Conservation (phyloP, 495 filamentous ascomycete species). For the Neurospora intermedia region DNA sequence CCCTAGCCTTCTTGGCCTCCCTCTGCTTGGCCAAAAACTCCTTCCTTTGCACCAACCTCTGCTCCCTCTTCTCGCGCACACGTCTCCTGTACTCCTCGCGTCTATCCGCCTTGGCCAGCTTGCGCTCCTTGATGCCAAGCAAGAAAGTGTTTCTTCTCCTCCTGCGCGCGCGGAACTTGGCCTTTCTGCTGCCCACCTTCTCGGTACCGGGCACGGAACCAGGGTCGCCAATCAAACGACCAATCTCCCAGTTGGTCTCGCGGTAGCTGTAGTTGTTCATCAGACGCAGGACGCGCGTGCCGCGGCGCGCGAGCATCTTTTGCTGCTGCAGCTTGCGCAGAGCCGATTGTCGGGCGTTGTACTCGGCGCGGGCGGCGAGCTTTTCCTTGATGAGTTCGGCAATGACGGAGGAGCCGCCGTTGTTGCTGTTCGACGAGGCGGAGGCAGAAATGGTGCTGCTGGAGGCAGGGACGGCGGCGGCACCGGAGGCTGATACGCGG, state of each 20-base stretch:
- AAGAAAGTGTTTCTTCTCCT: conserved; percentile 11
- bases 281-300: conserved; percentile 37
- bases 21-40: conserved; percentile 2
- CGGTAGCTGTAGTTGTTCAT: conserved; percentile 68
- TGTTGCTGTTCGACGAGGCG: not conserved
- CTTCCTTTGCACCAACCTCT: conserved; percentile 3
- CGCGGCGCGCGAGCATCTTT: conserved; percentile 16
- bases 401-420: conserved; percentile 15
- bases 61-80: conserved; percentile 12
- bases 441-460: not conserved
- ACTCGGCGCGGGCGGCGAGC: conserved; percentile 20
- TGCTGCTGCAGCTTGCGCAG: conserved; percentile 9
- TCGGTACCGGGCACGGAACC: conserved; percentile 20
- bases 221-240: conserved; percentile 32
- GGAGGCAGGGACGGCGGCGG: not conserved
- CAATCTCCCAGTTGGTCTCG: conserved; percentile 79
- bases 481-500: not conserved
- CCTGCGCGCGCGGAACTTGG: conserved; percentile 19
- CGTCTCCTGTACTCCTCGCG: conserved; percentile 11
- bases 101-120: conserved; percentile 13
- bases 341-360: conserved; percentile 25
- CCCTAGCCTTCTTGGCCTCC: conserved; percentile 4
- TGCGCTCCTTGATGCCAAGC: conserved; percentile 13
- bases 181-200: conserved; percentile 17
- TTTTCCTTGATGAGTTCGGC: conserved; percentile 28